Base-by-base conservation (phyloP, 2,329 filamentous ascomycete genomes). In the Blastomyces silverae region DNA sequence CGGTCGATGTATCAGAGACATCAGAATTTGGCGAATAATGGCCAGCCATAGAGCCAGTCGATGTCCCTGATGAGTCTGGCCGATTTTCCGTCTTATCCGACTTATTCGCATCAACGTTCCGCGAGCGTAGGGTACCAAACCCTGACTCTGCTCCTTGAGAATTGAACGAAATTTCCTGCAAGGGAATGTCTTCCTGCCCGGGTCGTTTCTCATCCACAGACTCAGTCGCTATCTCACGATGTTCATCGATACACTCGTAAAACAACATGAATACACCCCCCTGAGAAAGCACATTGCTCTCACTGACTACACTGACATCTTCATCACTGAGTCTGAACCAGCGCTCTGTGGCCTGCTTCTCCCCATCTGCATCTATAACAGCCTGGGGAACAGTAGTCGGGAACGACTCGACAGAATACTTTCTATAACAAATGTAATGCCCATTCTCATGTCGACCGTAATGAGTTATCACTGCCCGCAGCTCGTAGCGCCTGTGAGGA, bases 271-370 rank as follows among this genome's bases (percentile, higher is more conserved):
- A 97, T 0, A 92, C 93, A 1, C 91, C 91, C 0, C 87, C 87
- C 70, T 96, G 88, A 1, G 82, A 83, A 61, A 94, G 79, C 0
- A 96, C 90, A 37, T 84, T 83, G 13, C 87, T 83, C 73, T 96
- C 90, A 25, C 84, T 84, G 31, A 92, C 89, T 68, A 85, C 82
- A 66, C 82, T 85, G 8, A 97, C 92, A 67, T 89, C 87, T 66
- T 96, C 90, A 71, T 97, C 93, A 74, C 93, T 97, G 37, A 97
- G 82, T 20, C 90, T 84, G 88, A 91, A 99, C 94, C 94, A 97
- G 66, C 85, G 84, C 68, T 84, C 80, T 17, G 79, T 69, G 34
- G 70, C 73, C 46, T 76, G 73, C 64, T 75, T 72, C 20, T 74
- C 72, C 20, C 71, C 71, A 61, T 75, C 71, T 7, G 71, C 71